Conservation (phyloP, 257 asterid species). For the Solanum etuberosum region DNA sequence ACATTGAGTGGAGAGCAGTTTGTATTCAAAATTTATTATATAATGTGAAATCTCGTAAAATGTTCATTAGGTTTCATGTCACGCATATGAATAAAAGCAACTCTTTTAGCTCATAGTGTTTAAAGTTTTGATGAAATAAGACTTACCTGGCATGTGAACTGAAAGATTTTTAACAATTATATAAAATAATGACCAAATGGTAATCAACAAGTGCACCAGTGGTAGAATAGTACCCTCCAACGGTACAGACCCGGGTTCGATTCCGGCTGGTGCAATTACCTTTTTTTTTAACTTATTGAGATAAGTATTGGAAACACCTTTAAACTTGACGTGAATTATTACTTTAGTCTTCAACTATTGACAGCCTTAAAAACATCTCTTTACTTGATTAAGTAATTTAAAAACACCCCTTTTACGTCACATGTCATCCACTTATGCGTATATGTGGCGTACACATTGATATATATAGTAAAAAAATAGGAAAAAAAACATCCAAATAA, state of each 20-base stretch:
- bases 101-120: background rate
- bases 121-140: background rate
- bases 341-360: no score
- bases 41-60: background rate
- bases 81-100: background rate
- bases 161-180: no score
- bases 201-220: slow-evolving; percentile 14
- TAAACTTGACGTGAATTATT: no score
- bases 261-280: slow-evolving; percentile 58
- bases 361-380: no score
- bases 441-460: no score
- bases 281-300: no score
- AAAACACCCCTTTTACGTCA: no score
- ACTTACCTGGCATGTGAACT: background rate
- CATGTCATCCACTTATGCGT: no score
- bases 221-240: slow-evolving; percentile 88
- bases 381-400: no score
- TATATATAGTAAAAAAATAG: no score
- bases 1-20: background rate
- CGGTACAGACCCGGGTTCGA: slow-evolving; percentile 77
- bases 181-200: fast-evolving
- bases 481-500: no score
- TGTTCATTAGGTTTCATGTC: background rate
- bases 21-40: background rate
- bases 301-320: no score